Evolutionary conservation across 2,329 filamentous ascomycete genomes (phyloP), one percentile per base, ranked within the genome.

Genomic region (Xylaria sp.): DNA sequence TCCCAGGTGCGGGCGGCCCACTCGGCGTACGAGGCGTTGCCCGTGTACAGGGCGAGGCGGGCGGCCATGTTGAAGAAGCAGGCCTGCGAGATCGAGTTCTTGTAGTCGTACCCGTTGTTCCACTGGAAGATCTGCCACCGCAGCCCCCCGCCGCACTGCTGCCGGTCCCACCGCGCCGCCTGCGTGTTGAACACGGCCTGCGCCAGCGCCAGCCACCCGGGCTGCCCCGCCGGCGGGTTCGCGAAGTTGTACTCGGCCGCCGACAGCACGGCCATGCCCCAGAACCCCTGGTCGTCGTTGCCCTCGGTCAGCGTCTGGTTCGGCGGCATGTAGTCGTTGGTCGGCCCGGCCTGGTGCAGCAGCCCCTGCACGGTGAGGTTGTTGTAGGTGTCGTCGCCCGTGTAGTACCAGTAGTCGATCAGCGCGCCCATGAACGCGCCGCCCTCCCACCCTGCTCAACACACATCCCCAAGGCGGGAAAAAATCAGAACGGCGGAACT

Each of bases 361-460:
- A 96, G 79, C 11, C 83, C 91, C 59, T 89, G 78, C 34, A 78
- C 80, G 16, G 84, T 82, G 39, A 90, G 74, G 16, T 85, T 75
- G 68, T 92, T 92, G 74, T 89, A 94, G 29, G 80, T 79, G 3
- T 79, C 74, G 66, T 93, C 89, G 18, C 86, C 86, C 0, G 90
- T 93, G 69, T 91, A 90, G 68, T 87, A 89, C 89, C 90, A 95
- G 70, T 94, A 94, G 65, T 94, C 89, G 48, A 95, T 78, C 58
- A 94, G 75, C 2, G 87, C 78, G 19, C 83, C 83, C 72, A 86
- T 79, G 77, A 92, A 85, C 52, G 88, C 88, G 48, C 89, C 89
- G 9, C 79, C 87, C 72, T 89, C 88, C 90, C 86, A 92, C 81
- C 81, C 80, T 83, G 52, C n/a, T n/a, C n/a, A n/a, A n/a, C n/a